Evolutionary conservation across 2,329 filamentous ascomycete species (phyloP).

Genomic region (Colletotrichum shisoi): DNA sequence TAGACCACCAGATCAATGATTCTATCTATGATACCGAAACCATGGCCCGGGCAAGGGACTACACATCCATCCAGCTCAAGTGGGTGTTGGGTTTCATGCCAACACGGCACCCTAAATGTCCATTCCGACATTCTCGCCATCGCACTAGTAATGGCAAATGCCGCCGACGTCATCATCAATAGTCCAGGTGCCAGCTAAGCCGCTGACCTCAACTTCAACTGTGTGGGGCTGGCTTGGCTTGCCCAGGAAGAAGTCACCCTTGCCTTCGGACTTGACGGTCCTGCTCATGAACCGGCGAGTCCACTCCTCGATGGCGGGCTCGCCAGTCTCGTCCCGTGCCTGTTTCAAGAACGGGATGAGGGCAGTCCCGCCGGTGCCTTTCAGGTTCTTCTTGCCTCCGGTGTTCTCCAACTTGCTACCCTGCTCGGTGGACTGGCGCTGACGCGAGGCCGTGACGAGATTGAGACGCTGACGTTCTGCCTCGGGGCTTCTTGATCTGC

Average conservation of each 20-base stretch:
- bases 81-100: constrained; percentile 24
- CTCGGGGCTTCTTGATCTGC: constrained; percentile 66
- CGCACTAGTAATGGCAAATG: constrained; percentile 61
- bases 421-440: constrained; percentile 45
- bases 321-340: constrained; percentile 92
- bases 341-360: constrained; percentile 97
- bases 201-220: constrained; percentile 62
- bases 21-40: neutral
- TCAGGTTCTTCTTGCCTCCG: constrained; percentile 67
- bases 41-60: neutral
- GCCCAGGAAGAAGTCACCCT: constrained; percentile 65
- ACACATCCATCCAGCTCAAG: neutral
- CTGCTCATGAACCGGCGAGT: constrained; percentile 65
- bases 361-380: constrained; percentile 91
- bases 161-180: constrained; percentile 80
- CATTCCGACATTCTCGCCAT: neutral
- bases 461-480: constrained; percentile 63
- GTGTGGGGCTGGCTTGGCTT: constrained; percentile 56
- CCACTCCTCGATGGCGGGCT: constrained; percentile 80
- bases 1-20: too few species aligned
- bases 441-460: constrained; percentile 66
- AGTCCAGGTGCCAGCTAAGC: constrained; percentile 86
- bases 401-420: constrained; percentile 38
- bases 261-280: constrained; percentile 58
- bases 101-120: neutral